Evolutionary conservation across 208 protist species (phyloP).

Genomic region (Leptomonas pyrrhocoris): DNA sequence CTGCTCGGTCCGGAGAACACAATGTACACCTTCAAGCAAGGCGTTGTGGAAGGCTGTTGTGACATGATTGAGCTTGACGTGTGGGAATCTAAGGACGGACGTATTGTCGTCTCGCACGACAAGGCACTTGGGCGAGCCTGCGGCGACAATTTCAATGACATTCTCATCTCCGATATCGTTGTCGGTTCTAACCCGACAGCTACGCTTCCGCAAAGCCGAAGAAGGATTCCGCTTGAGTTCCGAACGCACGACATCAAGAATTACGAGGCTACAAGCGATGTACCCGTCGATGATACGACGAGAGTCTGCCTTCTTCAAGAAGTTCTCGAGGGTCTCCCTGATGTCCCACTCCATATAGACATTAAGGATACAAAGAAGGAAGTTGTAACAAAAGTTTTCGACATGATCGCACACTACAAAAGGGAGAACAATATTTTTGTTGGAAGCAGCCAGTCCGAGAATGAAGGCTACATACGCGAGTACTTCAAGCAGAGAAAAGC

Average conservation of each 20-base stretch:
- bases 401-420: conserved; percentile 65
- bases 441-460: conserved; percentile 62
- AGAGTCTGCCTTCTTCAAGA: conserved; percentile 71
- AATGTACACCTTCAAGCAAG: conserved; percentile 67
- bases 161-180: conserved; percentile 45
- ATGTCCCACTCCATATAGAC: conserved; percentile 74
- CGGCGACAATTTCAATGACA: conserved; percentile 34
- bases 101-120: conserved; percentile 80
- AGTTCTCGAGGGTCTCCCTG: conserved; percentile 67
- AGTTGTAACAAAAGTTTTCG: conserved; percentile 52
- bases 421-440: conserved; percentile 64
- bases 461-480: conserved; percentile 47
- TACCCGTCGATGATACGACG: conserved; percentile 63
- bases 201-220: conserved; percentile 57
- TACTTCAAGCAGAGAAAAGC: conserved; percentile 50
- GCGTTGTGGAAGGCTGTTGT: conserved; percentile 35
- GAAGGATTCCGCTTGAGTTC: conserved; percentile 71
- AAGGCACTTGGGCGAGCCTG: conserved; percentile 45
- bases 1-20: conserved; percentile 84
- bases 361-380: conserved; percentile 62
- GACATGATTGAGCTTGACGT: conserved; percentile 88
- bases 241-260: conserved; percentile 29
- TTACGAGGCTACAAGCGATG: conserved; percentile 47
- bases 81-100: conserved; percentile 61
- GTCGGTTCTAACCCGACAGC: conserved; percentile 47